Conservation (phyloP, 2,329 filamentous ascomycete genomes). For the Dactylellina drechsleri region DNA sequence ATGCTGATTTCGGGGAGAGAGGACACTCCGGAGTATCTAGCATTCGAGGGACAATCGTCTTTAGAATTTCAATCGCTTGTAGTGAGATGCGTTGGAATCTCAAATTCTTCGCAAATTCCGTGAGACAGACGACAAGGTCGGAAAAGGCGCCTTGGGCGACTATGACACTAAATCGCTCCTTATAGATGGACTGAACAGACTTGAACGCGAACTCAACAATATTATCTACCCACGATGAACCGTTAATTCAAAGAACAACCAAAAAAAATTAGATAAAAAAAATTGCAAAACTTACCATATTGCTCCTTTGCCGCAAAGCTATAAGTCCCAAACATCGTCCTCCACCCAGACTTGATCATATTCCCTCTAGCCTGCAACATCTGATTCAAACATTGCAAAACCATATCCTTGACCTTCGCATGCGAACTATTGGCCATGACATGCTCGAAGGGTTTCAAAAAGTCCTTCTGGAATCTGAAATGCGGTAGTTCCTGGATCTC, state of each 20-base stretch:
- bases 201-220: conserved; percentile 98
- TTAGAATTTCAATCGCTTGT: conserved; percentile 92
- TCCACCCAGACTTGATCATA: conserved; percentile 97
- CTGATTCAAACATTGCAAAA: conserved; percentile 92
- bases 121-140: conserved; percentile 93
- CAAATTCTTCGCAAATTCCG: conserved; percentile 98
- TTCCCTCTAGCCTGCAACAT: conserved; percentile 98
- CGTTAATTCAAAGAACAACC: not conserved
- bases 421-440: conserved; percentile 93
- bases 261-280: no score
- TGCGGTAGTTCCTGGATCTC: conserved; percentile 96
- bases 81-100: conserved; percentile 98
- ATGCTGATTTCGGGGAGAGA: conserved; percentile 73
- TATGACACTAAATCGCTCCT: conserved; percentile 91
- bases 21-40: conserved; percentile 94
- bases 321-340: conserved; percentile 99
- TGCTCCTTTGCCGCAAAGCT: conserved; percentile 93
- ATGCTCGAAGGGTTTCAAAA: conserved; percentile 97
- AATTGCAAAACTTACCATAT: conserved; percentile 68
- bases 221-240: conserved; percentile 69
- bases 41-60: conserved; percentile 94
- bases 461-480: conserved; percentile 99
- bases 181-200: conserved; percentile 95
- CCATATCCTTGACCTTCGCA: conserved; percentile 95
- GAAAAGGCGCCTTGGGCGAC: conserved; percentile 97